Evolutionary conservation across 163 green algal species (phyloP), one percentile per base, ranked within the genome.

Genomic region (Chlamydomonas reinhardtii): DNA sequence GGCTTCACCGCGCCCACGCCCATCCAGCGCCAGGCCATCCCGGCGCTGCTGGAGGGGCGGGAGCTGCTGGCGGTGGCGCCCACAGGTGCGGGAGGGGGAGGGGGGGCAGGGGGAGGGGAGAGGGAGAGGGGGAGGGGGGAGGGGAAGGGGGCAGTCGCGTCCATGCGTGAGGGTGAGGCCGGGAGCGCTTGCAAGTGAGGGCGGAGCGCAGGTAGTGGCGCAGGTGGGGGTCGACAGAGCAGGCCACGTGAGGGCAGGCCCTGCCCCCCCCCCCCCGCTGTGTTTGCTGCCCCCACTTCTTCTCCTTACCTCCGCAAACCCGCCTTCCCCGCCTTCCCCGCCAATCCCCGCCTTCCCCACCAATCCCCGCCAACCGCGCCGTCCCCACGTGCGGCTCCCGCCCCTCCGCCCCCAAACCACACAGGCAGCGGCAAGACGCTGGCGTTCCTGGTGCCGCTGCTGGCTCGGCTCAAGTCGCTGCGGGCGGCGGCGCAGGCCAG

Each of bases 11-110:
- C 94, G 12, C 97, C 97, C 29, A 99, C 96, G 48, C 92, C 96
- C 76, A 97, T 99, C 52, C 97, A 99, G 95, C 91, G 96, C 32
- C 97, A 99, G 85, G 97, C 95, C 24, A 93, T 98, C n/a, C 95
- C 97, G 0, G 79, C 89, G 1, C 88, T 98, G 62, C 85, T 97
- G 59, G 88, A 32, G 12, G 87, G 92, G 2, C 78, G 94, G 6
- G 97, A 99, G 76, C 76, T 98, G 71, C 92, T 99, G 59, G 97
- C 93, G 31, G 91, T 98, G 20, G 96, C 97, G 0, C 97, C 97
- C 34, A 99, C 97, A 71, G 96, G 95, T 92, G 32, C 43, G 83
- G 19, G 39, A 4, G 56, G 74, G 56, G 48, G n/a, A 0, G 22
- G 76, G 39, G 35, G 61, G 35, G 32, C 31, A 35, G 39, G 39